Evolutionary conservation across 352 stramenopile genomes (phyloP).

Genomic region (Globisporangium radiosum): DNA sequence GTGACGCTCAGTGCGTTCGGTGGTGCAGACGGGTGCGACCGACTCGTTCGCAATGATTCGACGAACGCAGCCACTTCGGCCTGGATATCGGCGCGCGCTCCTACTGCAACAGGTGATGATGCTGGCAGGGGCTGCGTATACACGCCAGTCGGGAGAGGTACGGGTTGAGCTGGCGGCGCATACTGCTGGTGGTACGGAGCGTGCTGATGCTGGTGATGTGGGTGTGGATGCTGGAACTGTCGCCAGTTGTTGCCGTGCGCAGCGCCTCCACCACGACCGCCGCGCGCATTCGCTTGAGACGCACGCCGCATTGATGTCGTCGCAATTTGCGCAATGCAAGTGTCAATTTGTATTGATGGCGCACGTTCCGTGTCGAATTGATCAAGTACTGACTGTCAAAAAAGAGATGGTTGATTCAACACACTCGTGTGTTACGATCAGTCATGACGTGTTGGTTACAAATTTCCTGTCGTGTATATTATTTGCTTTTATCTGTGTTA

Average conservation of each 20-base stretch:
- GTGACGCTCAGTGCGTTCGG: constrained; percentile 52
- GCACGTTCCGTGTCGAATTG: no score
- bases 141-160: background rate
- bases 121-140: constrained; percentile 5
- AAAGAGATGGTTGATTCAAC: no score
- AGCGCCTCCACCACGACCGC: background rate
- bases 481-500: no score
- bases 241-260: constrained; percentile 17
- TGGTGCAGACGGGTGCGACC: constrained; percentile 36
- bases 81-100: constrained; percentile 17
- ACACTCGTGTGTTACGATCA: no score
- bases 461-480: no score
- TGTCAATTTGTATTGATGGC: no score
- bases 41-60: constrained; percentile 38
- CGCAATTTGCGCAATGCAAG: no score
- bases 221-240: constrained; percentile 22
- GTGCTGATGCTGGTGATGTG: constrained; percentile 2
- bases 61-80: constrained; percentile 59
- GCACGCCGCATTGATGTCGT: no score
- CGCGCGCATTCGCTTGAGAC: no score
- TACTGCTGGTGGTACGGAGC: constrained; percentile 22
- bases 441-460: no score
- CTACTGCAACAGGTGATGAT: background rate
- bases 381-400: no score
- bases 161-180: background rate